phyloP scores from a whole-genome alignment of 2,329 filamentous ascomycete genomes.

The Rutstroemia sp. region DNA sequence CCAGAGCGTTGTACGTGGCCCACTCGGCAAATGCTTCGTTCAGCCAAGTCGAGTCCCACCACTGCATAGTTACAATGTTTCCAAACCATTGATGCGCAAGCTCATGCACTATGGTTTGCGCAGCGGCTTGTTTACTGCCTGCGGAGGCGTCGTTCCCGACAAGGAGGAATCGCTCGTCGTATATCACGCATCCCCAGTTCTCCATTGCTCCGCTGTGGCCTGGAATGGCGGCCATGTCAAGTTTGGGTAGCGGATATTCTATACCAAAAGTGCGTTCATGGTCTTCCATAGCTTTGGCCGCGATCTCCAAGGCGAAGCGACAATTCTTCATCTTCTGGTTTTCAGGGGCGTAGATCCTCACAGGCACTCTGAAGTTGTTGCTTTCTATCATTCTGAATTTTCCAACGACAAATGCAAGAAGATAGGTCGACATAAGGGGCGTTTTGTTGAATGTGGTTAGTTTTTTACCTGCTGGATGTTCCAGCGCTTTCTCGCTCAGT shows the following conservation, averaged over 20 bases:
- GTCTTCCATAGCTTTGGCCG: conserved; percentile 57
- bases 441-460: conserved; percentile 61
- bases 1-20: conserved; percentile 26
- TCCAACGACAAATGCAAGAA: conserved; percentile 62
- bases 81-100: conserved; percentile 71
- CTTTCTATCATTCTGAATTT: conserved; percentile 63
- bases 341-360: conserved; percentile 58
- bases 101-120: conserved; percentile 57
- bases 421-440: conserved; percentile 65
- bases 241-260: conserved; percentile 63
- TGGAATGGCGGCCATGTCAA: conserved; percentile 69
- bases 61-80: conserved; percentile 69
- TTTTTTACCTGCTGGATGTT: conserved; percentile 47
- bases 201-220: conserved; percentile 66
- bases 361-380: conserved; percentile 59
- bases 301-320: conserved; percentile 43
- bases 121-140: background rate
- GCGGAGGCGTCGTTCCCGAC: conserved; percentile 44
- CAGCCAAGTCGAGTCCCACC: conserved; percentile 67
- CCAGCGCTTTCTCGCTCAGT: conserved; percentile 30
- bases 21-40: conserved; percentile 70
- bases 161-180: conserved; percentile 44
- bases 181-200: conserved; percentile 67
- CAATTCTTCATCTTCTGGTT: conserved; percentile 13
- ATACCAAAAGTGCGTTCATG: conserved; percentile 65